Evolutionary conservation across 768 basidiomycete genomes (phyloP).

Genomic region (Tylopilus subfusipes): DNA sequence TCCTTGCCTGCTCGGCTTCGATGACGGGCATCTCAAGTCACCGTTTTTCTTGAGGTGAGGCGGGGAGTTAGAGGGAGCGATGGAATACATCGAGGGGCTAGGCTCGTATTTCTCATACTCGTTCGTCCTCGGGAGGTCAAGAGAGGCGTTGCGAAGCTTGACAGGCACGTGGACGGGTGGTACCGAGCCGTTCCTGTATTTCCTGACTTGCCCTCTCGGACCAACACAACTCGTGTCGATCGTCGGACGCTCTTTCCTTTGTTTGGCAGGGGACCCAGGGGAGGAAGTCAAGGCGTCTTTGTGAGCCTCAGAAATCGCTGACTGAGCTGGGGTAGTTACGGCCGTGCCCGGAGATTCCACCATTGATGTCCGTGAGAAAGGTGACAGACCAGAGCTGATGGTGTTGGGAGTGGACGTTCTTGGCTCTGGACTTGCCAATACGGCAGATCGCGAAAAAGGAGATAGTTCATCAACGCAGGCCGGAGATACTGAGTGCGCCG

Average conservation of each 20-base stretch:
- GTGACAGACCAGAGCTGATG: conserved; percentile 24
- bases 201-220: conserved; percentile 29
- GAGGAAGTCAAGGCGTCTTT: conserved; percentile 11
- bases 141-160: conserved; percentile 30
- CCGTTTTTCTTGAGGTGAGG: conserved; percentile 20
- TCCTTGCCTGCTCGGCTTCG: conserved; percentile 27
- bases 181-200: conserved; percentile 32
- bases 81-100: conserved; percentile 30
- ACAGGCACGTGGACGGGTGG: conserved; percentile 29
- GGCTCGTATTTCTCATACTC: conserved; percentile 27
- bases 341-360: conserved; percentile 26
- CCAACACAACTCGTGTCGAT: conserved; percentile 33
- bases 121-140: conserved; percentile 26
- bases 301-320: conserved; percentile 18
- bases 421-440: conserved; percentile 23
- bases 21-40: conserved; percentile 21
- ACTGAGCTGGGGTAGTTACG: conserved; percentile 27
- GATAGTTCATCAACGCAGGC: conserved; percentile 21
- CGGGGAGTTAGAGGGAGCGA: conserved; percentile 29
- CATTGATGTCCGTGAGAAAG: conserved; percentile 28
- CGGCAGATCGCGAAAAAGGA: conserved; percentile 17
- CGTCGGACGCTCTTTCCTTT: conserved; percentile 30
- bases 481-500: conserved; percentile 14
- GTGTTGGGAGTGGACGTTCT: conserved; percentile 25
- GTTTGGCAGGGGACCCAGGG: conserved; percentile 19